A percentile compares a stretch with the other conserved stretches of the same genome.
These are phyloP conservation scores for Beauveria scarabaeidicola DNA, from an alignment of 2,329 filamentous ascomycete genomes.

Conservation along the genomic window DNA sequence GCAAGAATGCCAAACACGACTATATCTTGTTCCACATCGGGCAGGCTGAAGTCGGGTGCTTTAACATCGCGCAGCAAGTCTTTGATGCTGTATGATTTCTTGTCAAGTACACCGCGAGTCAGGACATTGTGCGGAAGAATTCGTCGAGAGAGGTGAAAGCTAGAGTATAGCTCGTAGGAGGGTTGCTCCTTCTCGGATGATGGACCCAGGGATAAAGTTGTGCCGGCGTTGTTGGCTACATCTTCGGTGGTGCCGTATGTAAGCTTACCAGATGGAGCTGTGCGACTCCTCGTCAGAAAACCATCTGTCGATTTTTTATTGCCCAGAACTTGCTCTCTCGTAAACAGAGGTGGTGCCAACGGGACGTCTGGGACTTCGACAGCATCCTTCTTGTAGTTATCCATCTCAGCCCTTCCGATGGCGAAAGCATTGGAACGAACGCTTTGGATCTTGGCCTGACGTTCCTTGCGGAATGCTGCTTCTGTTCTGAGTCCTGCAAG, in stretches of 20 bases:
- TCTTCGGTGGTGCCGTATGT: constrained; percentile 9
- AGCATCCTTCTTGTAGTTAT: constrained; percentile 49
- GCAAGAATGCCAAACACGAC: constrained; percentile 84
- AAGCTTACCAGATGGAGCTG: constrained; percentile 18
- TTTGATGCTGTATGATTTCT: constrained; percentile 69
- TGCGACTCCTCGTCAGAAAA: constrained; percentile 35
- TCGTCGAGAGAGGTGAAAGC: constrained; percentile 72
- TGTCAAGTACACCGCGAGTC: constrained; percentile 67
- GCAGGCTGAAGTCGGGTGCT: constrained; percentile 71
- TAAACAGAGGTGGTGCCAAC: constrained; percentile 44
- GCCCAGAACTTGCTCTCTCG: constrained; percentile 53
- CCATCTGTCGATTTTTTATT: constrained; percentile 17
- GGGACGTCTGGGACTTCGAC: constrained; percentile 44
- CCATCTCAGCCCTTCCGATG: constrained; percentile 50
- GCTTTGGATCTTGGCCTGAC: constrained; percentile 42
- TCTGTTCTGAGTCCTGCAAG: constrained; percentile 61
- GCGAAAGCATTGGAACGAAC: constrained; percentile 48
- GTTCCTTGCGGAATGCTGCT: constrained; percentile 42
- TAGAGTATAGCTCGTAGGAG: constrained; percentile 79
- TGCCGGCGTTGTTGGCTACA: constrained; percentile 12
- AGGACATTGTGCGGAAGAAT: constrained; percentile 75
- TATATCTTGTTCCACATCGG: constrained; percentile 76
- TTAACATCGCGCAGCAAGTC: constrained; percentile 76
- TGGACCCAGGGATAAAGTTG: constrained; percentile 14
- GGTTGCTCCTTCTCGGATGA: constrained; percentile 24